phyloP scores from a whole-genome alignment of 129 eudicot genomes.

The Kitagawia praeruptora region DNA sequence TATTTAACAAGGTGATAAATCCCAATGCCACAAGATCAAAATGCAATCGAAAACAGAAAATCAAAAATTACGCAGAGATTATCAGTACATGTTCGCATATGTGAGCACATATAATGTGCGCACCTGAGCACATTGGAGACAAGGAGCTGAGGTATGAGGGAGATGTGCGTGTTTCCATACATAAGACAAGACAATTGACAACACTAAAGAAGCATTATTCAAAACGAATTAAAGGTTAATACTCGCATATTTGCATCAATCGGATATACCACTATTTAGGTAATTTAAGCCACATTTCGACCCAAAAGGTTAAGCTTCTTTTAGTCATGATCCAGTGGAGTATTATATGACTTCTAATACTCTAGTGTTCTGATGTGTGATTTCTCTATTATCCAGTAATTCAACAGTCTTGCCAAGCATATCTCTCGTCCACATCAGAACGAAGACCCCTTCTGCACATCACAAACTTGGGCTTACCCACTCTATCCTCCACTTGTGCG shows the following conservation, averaged over 20 bases:
- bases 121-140: background rate
- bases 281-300: background rate
- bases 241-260: background rate
- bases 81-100: conserved; percentile 9
- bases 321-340: background rate
- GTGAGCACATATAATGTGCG: background rate
- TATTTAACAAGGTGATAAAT: conserved; percentile 6
- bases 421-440: background rate
- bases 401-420: background rate
- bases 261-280: background rate
- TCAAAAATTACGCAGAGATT: conserved; percentile 10
- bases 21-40: background rate
- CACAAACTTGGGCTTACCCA: background rate
- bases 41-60: conserved; percentile 3
- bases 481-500: background rate
- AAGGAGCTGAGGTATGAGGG: background rate
- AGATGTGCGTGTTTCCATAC: background rate
- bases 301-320: background rate
- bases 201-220: background rate
- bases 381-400: background rate
- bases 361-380: background rate
- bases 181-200: background rate
- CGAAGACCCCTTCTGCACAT: background rate
- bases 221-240: background rate
- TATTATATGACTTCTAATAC: background rate